These are phyloP conservation scores for Penicillium olsonii DNA, from an alignment of 2,329 filamentous ascomycete species.

Conservation along the genomic window DNA sequence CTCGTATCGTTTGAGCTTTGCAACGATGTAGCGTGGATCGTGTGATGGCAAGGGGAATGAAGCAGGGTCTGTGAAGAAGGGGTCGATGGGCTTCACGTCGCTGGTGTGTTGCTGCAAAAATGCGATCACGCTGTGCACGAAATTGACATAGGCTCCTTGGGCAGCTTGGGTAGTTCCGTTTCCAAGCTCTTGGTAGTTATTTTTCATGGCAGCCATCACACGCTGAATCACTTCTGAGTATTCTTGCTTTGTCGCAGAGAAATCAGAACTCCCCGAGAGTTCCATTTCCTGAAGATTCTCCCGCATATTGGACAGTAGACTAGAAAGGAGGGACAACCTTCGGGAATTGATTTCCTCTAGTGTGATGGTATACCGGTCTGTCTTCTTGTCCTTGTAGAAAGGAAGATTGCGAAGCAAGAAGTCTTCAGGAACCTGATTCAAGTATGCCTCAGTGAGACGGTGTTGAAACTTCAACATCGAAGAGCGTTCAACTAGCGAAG, in stretches of 20 bases:
- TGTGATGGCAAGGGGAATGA: conserved; percentile 61
- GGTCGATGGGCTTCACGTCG: conserved; percentile 56
- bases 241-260: conserved; percentile 41
- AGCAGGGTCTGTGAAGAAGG: conserved; percentile 62
- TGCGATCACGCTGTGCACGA: conserved; percentile 62
- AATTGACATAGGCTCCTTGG: conserved; percentile 60
- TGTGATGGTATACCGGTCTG: conserved; percentile 49
- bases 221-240: conserved; percentile 55
- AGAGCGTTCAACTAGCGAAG: conserved; percentile 60
- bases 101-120: conserved; percentile 62
- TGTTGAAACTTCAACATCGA: conserved; percentile 64
- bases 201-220: conserved; percentile 64
- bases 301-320: conserved; percentile 62
- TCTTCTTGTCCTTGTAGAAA: conserved; percentile 48
- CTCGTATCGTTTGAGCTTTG: conserved; percentile 60
- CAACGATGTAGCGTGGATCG: conserved; percentile 65
- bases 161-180: conserved; percentile 28
- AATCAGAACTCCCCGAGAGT: conserved; percentile 30
- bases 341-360: conserved; percentile 56
- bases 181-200: conserved; percentile 59
- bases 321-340: conserved; percentile 57
- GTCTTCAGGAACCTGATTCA: conserved; percentile 51
- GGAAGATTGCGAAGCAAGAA: conserved; percentile 59
- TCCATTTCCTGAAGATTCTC: conserved; percentile 46
- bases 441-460: conserved; percentile 54